Evolutionary conservation across 2,329 filamentous ascomycete genomes (phyloP).

Genomic region (Scedosporium boydii): DNA sequence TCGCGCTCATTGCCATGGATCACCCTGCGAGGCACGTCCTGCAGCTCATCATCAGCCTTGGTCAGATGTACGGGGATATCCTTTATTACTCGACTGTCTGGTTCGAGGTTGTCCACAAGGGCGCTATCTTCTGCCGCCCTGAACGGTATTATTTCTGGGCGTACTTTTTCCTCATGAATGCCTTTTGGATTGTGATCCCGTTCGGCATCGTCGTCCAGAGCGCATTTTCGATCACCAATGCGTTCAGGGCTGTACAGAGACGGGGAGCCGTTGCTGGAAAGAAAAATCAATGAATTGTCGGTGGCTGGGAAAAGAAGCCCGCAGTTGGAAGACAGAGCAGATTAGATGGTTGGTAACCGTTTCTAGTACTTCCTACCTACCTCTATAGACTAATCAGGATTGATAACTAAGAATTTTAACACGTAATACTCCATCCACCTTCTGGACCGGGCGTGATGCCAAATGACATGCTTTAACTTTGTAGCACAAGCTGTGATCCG

Average conservation of each 20-base stretch:
- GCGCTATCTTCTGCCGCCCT: slow-evolving; percentile 36
- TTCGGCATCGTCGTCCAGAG: slow-evolving; percentile 20
- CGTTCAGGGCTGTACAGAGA: slow-evolving; percentile 4
- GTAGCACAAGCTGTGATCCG: too few relatives aligned
- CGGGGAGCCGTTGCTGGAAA: not conserved
- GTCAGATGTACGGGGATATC: slow-evolving; percentile 41
- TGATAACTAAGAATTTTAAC: too few relatives aligned
- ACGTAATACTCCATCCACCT: too few relatives aligned
- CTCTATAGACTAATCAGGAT: too few relatives aligned
- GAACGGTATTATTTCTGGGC: slow-evolving; percentile 43
- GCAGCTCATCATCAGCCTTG: slow-evolving; percentile 35
- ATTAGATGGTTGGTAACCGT: too few relatives aligned
- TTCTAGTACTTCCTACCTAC: too few relatives aligned
- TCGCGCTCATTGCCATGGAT: slow-evolving; percentile 30
- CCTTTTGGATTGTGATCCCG: slow-evolving; percentile 44
- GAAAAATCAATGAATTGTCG: not conserved
- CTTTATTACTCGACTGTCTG: slow-evolving; percentile 41
- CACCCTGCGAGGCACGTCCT: slow-evolving; percentile 38
- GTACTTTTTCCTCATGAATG: slow-evolving; percentile 43
- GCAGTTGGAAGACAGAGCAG: not conserved
- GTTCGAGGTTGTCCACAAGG: slow-evolving; percentile 29
- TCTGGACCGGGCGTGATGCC: too few relatives aligned
- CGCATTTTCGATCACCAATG: slow-evolving; percentile 12
- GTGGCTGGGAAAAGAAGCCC: not conserved
- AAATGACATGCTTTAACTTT: too few relatives aligned